Evolutionary conservation across 257 asterid species (phyloP).

Genomic region (Rehmannia glutinosa): DNA sequence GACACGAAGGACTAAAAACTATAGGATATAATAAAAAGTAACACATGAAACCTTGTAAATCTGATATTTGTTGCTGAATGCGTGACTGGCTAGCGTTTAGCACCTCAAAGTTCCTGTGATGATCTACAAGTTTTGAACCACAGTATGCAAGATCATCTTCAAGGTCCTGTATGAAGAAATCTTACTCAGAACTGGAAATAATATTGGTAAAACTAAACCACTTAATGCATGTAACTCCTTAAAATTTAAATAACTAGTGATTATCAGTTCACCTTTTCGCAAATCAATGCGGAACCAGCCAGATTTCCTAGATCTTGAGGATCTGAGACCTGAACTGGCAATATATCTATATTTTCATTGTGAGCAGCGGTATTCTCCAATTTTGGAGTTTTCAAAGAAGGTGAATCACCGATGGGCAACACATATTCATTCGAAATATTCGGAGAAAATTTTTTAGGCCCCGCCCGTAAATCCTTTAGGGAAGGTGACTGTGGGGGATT

Average conservation of each 20-base stretch:
- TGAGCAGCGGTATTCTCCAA: neutral
- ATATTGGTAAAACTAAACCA: slow-evolving; percentile 16
- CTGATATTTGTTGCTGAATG: slow-evolving; percentile 20
- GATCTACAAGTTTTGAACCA: slow-evolving; percentile 4
- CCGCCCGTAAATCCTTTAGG: neutral
- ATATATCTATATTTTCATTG: neutral
- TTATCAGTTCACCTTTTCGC: slow-evolving; percentile 24
- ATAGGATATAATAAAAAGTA: neutral
- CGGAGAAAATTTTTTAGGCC: neutral
- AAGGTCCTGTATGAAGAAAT: slow-evolving; percentile 29
- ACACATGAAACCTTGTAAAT: slow-evolving; percentile 43
- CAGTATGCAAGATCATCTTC: slow-evolving; percentile 29
- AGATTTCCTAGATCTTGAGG: slow-evolving; percentile 10
- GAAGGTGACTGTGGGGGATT: slow-evolving; percentile 12
- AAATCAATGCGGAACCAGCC: neutral
- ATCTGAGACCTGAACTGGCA: slow-evolving; percentile 1
- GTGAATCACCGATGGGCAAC: slow-evolving; percentile 11
- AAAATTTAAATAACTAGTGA: neutral
- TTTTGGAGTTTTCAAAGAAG: slow-evolving; percentile 15
- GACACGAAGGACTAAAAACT: neutral
- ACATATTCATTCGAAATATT: slow-evolving; percentile 2
- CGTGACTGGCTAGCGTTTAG: neutral
- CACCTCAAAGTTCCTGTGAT: slow-evolving; percentile 9
- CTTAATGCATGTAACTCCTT: slow-evolving; percentile 3
- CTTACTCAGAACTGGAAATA: slow-evolving; percentile 6